Conservation (phyloP, 805 yeast species). For the Saturnispora quitensis region DNA sequence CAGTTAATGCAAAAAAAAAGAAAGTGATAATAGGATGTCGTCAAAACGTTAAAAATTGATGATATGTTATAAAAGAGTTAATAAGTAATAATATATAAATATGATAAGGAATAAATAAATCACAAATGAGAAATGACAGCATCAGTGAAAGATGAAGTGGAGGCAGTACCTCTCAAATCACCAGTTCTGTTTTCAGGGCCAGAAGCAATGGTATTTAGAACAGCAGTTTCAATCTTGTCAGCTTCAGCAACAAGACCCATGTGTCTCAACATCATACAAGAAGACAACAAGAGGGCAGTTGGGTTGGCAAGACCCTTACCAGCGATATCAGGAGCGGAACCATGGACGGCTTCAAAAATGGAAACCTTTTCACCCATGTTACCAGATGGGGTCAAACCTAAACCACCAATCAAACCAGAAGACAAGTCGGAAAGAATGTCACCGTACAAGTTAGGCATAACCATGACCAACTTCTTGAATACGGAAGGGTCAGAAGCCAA, state of each 20-base stretch:
- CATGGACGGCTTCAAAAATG: slow-evolving; percentile 98
- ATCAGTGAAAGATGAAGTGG: slow-evolving; percentile 84
- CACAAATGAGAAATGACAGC: slow-evolving; percentile 76
- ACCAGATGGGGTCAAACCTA: slow-evolving; percentile 98
- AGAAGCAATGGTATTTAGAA: slow-evolving; percentile 81
- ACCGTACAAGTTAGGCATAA: slow-evolving; percentile 99
- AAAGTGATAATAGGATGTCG: not conserved
- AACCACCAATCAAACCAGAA: slow-evolving; percentile 96
- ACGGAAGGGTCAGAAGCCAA: slow-evolving; percentile 83
- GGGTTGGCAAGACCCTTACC: slow-evolving; percentile 99
- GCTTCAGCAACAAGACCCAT: slow-evolving; percentile 84
- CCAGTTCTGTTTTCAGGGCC: slow-evolving; percentile 95
- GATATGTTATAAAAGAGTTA: not conserved
- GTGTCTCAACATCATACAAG: slow-evolving; percentile 99
- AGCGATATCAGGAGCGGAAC: slow-evolving; percentile 99
- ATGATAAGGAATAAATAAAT: slow-evolving; percentile 9
- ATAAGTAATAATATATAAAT: not conserved
- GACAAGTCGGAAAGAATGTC: slow-evolving; percentile 97
- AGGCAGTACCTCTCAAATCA: slow-evolving; percentile 88
- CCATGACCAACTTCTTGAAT: slow-evolving; percentile 81
- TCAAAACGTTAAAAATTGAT: slow-evolving; percentile 2
- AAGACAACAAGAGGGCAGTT: slow-evolving; percentile 90
- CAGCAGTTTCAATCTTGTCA: slow-evolving; percentile 80
- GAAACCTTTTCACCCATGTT: slow-evolving; percentile 98
- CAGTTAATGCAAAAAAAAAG: not conserved